Evolutionary conservation across 345 rosid species (phyloP), one percentile per base, ranked within the genome.

Genomic region (Adansonia digitata): DNA sequence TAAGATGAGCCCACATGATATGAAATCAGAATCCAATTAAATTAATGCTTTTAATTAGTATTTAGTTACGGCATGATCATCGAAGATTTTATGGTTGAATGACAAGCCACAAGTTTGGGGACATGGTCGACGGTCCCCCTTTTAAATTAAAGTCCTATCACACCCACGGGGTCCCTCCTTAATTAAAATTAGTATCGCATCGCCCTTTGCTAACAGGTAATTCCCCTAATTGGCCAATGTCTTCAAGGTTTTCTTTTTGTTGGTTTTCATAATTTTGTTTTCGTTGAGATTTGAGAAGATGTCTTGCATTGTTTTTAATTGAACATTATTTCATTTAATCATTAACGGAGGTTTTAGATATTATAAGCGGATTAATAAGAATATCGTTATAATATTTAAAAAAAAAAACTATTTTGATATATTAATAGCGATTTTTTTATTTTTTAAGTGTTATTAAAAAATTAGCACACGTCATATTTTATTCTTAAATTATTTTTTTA

Each of bases 11-110:
- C 56, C 52, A 20, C 49, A 59, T 34, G 22, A 52, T 8, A 29
- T 43, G 18, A 63, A 63, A 63, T 64, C 59, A 53, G 24, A 39
- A 63, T 51, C 64, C 40, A n/a, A n/a, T 52, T 40, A 26, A 34
- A n/a, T 74, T 68, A 31, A 43, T 43, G 48, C 48, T 65, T 64
- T 69, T 39, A 43, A 67, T 40, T n/a, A 13, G 71, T 45, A 52
- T 55, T 66, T 69, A 29, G 83, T 53, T 26, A 63, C 17, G 9
- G 34, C 75, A 69, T 13, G 61, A 77, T 74, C 71, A 3, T 52
- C 64, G 60, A 77, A 65, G 73, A 80, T 77, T 48, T 77, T 56
- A 40, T 61, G 60, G 79, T 52, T 59, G 79, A n/a, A 59, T 59
- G 81, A 66, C n/a, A 74, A 74, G 18, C 48, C 48, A n/a, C 45